Evolutionary conservation across 257 asterid genomes (phyloP), one percentile per base, ranked within the genome.

Genomic region (Fraxinus americana): DNA sequence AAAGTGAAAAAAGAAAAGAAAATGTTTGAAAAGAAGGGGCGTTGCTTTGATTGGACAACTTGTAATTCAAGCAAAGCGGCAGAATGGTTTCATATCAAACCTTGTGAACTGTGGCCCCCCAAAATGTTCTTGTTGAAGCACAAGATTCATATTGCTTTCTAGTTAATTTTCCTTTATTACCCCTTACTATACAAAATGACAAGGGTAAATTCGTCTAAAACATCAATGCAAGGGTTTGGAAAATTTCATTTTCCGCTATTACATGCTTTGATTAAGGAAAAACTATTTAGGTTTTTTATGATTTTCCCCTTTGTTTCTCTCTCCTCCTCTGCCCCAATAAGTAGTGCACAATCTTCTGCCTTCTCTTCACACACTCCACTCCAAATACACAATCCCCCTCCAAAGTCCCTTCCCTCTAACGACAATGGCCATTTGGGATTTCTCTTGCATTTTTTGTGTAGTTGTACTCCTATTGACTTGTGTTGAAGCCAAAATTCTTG

Each of bases 21-120:
- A 63, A 63, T 11, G 17, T 52, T 61, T 9, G 82, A 80, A 77
- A 74, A 77, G 75, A 80, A 59, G 2, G 41, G 16, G 50, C 71
- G 59, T 83, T 72, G 73, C 57, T 71, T 72, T 63, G 66, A 79
- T 45, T 76, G 83, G 85, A 81, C 92, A 79, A 81, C 94, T 86
- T 89, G 84, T 81, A 84, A 77, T 82, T 86, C 89, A 91, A 88
- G 97, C 92, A 82, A 89, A 89, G 89, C 81, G 85, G 87, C 85
- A 68, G 76, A 81, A 78, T 76, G 71, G 87, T 81, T 88, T 82
- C 87, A 80, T 76, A 80, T 74, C 70, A 25, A 69, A 35, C 79
- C 82, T 68, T 75, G 75, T 27, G 80, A 75, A 35, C n/a, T 29
- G 74, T 81, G 88, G 83, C 78, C 77, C 91, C 74, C 81, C 70